phyloP scores from a whole-genome alignment of 1,139 yeast genomes.

The Nematodospora anomalae region DNA sequence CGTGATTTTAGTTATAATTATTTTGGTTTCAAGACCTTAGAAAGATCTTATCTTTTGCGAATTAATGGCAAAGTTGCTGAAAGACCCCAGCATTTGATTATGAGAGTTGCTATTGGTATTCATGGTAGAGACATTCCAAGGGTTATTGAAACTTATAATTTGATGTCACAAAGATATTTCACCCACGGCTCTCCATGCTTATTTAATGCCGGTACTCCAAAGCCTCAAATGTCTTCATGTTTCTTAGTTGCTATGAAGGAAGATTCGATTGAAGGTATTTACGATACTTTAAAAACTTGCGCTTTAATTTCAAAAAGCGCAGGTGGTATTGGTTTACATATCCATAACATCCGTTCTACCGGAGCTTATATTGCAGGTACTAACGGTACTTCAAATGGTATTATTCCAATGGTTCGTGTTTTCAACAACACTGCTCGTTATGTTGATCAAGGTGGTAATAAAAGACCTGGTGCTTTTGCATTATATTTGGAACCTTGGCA shows the following conservation, averaged over 20 bases:
- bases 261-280: constrained; percentile 88
- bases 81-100: constrained; percentile 86
- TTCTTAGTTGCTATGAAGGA: constrained; percentile 87
- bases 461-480: constrained; percentile 93
- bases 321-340: constrained; percentile 86
- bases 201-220: constrained; percentile 87
- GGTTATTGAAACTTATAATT: constrained; percentile 76
- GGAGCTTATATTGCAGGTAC: constrained; percentile 90
- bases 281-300: constrained; percentile 81
- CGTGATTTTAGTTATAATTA: constrained; percentile 82
- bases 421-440: constrained; percentile 90
- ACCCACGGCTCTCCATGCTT: constrained; percentile 90
- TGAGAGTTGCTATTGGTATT: constrained; percentile 89
- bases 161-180: constrained; percentile 82
- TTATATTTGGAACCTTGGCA: constrained; percentile 92
- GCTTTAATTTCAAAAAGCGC: constrained; percentile 88
- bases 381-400: constrained; percentile 85
- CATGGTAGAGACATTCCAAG: constrained; percentile 72
- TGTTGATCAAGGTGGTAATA: constrained; percentile 93
- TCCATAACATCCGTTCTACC: constrained; percentile 80
- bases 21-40: constrained; percentile 86
- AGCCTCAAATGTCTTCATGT: constrained; percentile 86
- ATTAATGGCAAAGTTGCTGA: constrained; percentile 75
- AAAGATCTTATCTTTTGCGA: constrained; percentile 76
- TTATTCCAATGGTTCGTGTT: constrained; percentile 87